These are phyloP conservation scores for Fusarium pininemorale DNA, from an alignment of 2,329 filamentous ascomycete species.

Conservation along the genomic window DNA sequence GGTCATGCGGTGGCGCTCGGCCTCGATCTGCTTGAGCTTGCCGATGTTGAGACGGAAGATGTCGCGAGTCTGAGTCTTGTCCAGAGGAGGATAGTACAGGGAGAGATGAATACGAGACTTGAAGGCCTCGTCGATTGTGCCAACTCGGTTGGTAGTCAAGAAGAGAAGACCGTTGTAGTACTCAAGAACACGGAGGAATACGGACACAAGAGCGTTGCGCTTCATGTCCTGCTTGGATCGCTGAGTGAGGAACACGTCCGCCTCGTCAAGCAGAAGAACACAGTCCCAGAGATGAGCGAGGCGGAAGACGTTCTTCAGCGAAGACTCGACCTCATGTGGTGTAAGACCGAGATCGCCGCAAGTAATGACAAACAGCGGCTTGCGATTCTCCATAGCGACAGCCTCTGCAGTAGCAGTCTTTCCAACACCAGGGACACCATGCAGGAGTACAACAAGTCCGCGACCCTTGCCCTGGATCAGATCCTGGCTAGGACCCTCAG, in stretches of 20 bases:
- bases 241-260: conserved; percentile 48
- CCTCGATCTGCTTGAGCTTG: conserved; percentile 50
- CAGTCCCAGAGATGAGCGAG: conserved; percentile 53
- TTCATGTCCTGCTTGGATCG: conserved; percentile 45
- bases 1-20: conserved; percentile 48
- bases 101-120: conserved; percentile 58
- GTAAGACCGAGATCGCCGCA: conserved; percentile 59
- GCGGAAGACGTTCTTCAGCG: conserved; percentile 54
- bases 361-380: conserved; percentile 59
- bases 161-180: conserved; percentile 59
- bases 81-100: conserved; percentile 54
- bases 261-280: conserved; percentile 51
- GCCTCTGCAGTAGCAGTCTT: conserved; percentile 60
- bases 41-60: conserved; percentile 54
- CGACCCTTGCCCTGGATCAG: conserved; percentile 57
- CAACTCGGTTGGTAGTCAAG: conserved; percentile 61
- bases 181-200: conserved; percentile 58
- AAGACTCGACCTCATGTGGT: conserved; percentile 52
- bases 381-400: conserved; percentile 52
- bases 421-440: conserved; percentile 59
- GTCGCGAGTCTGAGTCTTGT: conserved; percentile 50
- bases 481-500: conserved; percentile 48
- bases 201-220: conserved; percentile 51
- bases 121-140: conserved; percentile 60
- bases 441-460: conserved; percentile 56